Base-by-base conservation (phyloP, 768 basidiomycete species). In the Pleurotus tuber-regium region DNA sequence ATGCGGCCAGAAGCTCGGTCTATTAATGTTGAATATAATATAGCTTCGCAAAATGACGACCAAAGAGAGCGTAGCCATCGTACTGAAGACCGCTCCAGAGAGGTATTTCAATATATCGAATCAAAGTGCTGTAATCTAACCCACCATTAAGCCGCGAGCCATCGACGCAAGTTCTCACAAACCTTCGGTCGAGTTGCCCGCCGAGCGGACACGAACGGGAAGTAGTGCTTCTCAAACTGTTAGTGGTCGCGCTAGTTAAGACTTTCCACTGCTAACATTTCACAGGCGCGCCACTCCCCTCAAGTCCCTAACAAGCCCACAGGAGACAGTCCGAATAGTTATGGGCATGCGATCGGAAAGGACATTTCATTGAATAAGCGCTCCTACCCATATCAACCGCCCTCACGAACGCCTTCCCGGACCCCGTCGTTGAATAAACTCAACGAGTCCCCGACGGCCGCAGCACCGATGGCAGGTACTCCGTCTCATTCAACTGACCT, bases 381-480 rank as follows among this genome's bases (percentile, higher is more conserved):
- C 25, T n/a, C 23, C 31, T 19, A 48, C 35, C 46, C 35, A 19
- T 19, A 31, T 48, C 46, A 21, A 47, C 18, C 31, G 14, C 14
- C 43, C n/a, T 7, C 21, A 12, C 24, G 26, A 28, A 19, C 25
- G 16, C 46, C 46, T 9, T 48, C 46, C 12, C 46, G 46, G n/a
- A 48, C 46, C n/a, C 46, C 46, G 5, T 48, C 46, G 11, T 33
- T 48, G 46, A 35, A 33, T 31, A 48, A 48, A 31, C n/a, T 48
- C 21, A 48, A 35, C n/a, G 46, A 48, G 11, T 48, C 29, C 19
- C 19, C 46, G 11, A 19, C n/a, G 18, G 18, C 29, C 4, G 19
- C 46, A 16, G 8, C 31, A 6, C 46, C 46, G 4, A 23, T 48
- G n/a, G 23, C 12, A 33, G 30, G 46, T 26, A 23, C 19, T 33